Evolutionary conservation across 2,329 filamentous ascomycete genomes (phyloP), one percentile per base, ranked within the genome.

Genomic region (Xylariales sp.): DNA sequence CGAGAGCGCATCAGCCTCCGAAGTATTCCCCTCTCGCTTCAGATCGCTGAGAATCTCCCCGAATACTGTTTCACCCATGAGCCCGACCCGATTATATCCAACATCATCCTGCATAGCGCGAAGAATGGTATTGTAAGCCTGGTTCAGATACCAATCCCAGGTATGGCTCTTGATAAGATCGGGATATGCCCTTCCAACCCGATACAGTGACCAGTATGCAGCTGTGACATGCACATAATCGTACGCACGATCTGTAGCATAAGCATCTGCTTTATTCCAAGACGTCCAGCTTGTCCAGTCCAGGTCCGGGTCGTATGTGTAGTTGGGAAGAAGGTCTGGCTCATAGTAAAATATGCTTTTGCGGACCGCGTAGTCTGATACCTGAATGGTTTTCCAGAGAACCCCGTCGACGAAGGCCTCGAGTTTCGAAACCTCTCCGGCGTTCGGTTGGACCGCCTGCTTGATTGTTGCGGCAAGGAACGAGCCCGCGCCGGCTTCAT

Each of bases 61-160:
- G 43, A 73, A 73, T 1, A 81, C 68, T 0, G 74, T 78, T 57
- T 81, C 77, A 1, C 77, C 77, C 77, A 81, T 80, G 1, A 80
- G 51, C 0, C 77, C 76, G 6, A 69, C 59, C 0, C 66, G 53
- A 4, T 59, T 61, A 40, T 78, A 78, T 0, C 56, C 58, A 1
- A 68, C 60, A 7, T 71, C 66, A 0, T 54, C 51, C 11, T 65
- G 55, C 27, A 61, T 63, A 14, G 53, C 56, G 2, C 66, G 56
- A 15, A 68, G 55, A 0, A 74, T 62, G 0, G 76, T 80, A 31
- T 66, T 62, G 42, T 74, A 74, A 2, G 77, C 73, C 39, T 76
- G 72, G 16, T 60, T 55, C 0, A 81, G 56, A 50, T 80, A 81
- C 76, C 76, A 80, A 1, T 61, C 59, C 68, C 72, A 75, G 2